Evolutionary conservation across 768 basidiomycete genomes (phyloP).

Genomic region (Termitomyces sp.): DNA sequence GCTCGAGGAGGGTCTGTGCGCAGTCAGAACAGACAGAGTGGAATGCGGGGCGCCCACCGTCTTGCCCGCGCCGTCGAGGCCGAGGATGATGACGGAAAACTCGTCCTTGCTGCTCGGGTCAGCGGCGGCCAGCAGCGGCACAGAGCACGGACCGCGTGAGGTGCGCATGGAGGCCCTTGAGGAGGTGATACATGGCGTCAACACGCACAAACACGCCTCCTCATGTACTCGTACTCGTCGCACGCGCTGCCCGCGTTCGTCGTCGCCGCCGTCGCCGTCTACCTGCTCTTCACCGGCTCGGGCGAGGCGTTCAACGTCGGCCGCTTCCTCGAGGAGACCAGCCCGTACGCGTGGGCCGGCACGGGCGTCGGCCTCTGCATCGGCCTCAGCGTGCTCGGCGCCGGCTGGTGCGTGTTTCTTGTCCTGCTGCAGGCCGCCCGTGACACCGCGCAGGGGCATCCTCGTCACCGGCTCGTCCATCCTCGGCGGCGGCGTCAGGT

Average conservation of each 20-base stretch:
- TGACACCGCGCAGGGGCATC: constrained; percentile 72
- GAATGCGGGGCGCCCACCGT: constrained; percentile 44
- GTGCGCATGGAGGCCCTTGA: constrained; percentile 89
- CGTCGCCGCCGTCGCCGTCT: constrained; percentile 64
- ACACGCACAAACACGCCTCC: not conserved
- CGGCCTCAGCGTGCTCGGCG: constrained; percentile 89
- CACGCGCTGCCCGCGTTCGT: constrained; percentile 68
- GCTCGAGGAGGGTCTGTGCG: constrained; percentile 80
- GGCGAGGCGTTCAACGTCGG: constrained; percentile 94
- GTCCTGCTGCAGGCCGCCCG: constrained; percentile 1
- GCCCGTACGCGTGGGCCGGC: constrained; percentile 89
- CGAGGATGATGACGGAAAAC: constrained; percentile 93
- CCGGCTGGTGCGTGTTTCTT: constrained; percentile 73
- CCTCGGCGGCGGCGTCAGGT: constrained; percentile 89
- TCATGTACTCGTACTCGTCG: constrained; percentile 52
- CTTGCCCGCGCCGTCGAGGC: constrained; percentile 90
- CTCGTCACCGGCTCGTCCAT: constrained; percentile 97
- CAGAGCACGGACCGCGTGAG: constrained; percentile 68
- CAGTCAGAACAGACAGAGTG: not conserved
- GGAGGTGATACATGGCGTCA: constrained; percentile 80
- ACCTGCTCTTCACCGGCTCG: constrained; percentile 86
- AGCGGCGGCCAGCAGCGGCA: no score
- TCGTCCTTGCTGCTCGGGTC: constrained; percentile 64
- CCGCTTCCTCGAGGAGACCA: constrained; percentile 88
- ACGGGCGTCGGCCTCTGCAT: constrained; percentile 91